Evolutionary conservation across 2,329 filamentous ascomycete genomes (phyloP).

Genomic region (Cladorrhinum sp.): DNA sequence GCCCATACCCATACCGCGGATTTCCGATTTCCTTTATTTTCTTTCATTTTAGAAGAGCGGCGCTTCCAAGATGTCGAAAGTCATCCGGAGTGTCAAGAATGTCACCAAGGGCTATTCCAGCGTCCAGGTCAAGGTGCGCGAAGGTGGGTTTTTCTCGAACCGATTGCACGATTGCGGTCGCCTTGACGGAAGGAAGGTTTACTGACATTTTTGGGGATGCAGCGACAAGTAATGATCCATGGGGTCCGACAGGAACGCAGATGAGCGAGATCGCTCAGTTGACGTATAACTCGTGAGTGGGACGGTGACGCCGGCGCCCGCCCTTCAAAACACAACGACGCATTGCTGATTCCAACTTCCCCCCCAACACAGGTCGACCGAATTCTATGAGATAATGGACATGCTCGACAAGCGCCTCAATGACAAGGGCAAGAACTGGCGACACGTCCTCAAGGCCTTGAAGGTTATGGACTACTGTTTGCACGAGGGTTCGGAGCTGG

Average conservation of each 20-base stretch:
- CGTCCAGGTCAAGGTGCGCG: constrained; percentile 96
- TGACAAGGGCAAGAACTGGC: constrained; percentile 99
- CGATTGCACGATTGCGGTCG: background rate
- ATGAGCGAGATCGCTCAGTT: constrained; percentile 98
- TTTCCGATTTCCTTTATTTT: background rate
- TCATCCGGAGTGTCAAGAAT: constrained; percentile 97
- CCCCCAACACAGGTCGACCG: constrained; percentile 65
- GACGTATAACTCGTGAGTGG: constrained; percentile 89
- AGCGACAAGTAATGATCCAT: constrained; percentile 99
- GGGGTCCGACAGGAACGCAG: constrained; percentile 95
- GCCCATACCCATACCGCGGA: background rate
- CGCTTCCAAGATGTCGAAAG: constrained; percentile 75
- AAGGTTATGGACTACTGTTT: constrained; percentile 98
- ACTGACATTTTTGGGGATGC: constrained; percentile 18
- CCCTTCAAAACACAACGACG: background rate
- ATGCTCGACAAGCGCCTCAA: constrained; percentile 99
- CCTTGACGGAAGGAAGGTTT: constrained; percentile 4
- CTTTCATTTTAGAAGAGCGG: background rate
- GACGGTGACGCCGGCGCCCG: background rate
- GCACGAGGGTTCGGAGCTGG: constrained; percentile 92
- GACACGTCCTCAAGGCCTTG: constrained; percentile 93
- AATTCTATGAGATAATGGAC: constrained; percentile 99
- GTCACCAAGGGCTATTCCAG: constrained; percentile 98
- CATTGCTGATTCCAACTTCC: constrained; percentile 4
- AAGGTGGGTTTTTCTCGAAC: constrained; percentile 61